Base-by-base conservation (phyloP, 805 yeast genomes). In the Teunomyces funiuensis region DNA sequence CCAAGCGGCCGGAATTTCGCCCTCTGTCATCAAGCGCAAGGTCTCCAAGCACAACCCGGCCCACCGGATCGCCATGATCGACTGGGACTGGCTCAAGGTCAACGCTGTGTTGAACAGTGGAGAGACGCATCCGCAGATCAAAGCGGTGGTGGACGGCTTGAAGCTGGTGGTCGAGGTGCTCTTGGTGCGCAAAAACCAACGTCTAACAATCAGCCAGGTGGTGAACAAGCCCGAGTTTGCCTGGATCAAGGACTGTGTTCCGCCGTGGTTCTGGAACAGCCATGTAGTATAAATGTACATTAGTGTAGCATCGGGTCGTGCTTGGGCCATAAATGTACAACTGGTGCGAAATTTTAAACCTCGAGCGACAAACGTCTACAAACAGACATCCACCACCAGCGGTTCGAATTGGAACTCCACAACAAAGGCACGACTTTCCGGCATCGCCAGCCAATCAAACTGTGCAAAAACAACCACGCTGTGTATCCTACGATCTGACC, bases 11-110 rank as follows among this genome's bases (percentile, higher is more conserved):
- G 69, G 67, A 1, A 55, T 71, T 2, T 61, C 71, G 6, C 69
- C 71, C 0, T 66, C 73, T 9, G 71, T 73, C 4, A 55, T 65
- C 52, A 60, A 76, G 58, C 55, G 81, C 49, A 66, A 65, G 44
- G 43, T 72, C 37, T 46, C 60, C 27, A 58, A 74, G 46, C 61
- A 83, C 28, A 76, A 82, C 34, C 79, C 87, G 0, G 84, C 95
- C 0, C 97, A 91, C 61, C 70, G 97, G 42, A 93, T 91, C 23
- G 97, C 97, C 4, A 78, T 91, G 56, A 82, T 88, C 27, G 93
- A 87, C 46, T 93, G 99, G 99, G 76, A 74, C 27, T 91, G 98
- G 98, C 73, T 68, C 41, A 72, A 72, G 1, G 65, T 64, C 5
- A 40, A 47, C 9, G 58, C 60, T 15, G 19, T 15, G 25, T 30